A percentile compares a stretch with the other conserved stretches of the same genome.
Evolutionary conservation across 148 eudicot genomes (phyloP).

Genomic region (Vaccinium darrowii): DNA sequence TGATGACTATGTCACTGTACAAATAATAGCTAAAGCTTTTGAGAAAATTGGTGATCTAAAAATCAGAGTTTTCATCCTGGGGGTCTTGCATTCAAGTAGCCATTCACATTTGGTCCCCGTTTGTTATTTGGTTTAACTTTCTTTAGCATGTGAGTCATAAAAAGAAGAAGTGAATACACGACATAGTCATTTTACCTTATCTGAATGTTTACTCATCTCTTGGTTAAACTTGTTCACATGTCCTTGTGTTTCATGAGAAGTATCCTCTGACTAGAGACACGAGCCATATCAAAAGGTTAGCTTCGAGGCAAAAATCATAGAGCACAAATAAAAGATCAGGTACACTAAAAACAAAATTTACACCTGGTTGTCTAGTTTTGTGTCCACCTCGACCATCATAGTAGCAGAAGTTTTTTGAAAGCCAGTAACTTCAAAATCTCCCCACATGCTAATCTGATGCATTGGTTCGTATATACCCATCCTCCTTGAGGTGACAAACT

Average conservation of each 20-base stretch:
- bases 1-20: background rate
- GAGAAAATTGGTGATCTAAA: background rate
- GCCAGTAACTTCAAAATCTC: slow-evolving; percentile 63
- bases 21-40: background rate
- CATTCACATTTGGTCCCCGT: background rate
- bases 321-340: slow-evolving; percentile 4
- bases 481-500: slow-evolving; percentile 64
- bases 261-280: slow-evolving; percentile 66
- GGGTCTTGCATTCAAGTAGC: background rate
- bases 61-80: background rate
- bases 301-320: background rate
- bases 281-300: slow-evolving; percentile 5
- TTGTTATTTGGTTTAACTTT: background rate
- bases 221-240: slow-evolving; percentile 62
- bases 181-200: slow-evolving; percentile 48
- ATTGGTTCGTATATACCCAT: slow-evolving; percentile 86
- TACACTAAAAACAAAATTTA: background rate
- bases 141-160: background rate
- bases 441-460: slow-evolving; percentile 80
- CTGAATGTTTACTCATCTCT: slow-evolving; percentile 58
- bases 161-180: background rate
- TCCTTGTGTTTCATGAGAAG: slow-evolving; percentile 61
- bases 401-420: slow-evolving; percentile 54
- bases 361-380: slow-evolving; percentile 68
- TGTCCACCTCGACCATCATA: slow-evolving; percentile 49